Evolutionary conservation across 345 rosid species (phyloP).

Genomic region (Gossypium mustelinum): DNA sequence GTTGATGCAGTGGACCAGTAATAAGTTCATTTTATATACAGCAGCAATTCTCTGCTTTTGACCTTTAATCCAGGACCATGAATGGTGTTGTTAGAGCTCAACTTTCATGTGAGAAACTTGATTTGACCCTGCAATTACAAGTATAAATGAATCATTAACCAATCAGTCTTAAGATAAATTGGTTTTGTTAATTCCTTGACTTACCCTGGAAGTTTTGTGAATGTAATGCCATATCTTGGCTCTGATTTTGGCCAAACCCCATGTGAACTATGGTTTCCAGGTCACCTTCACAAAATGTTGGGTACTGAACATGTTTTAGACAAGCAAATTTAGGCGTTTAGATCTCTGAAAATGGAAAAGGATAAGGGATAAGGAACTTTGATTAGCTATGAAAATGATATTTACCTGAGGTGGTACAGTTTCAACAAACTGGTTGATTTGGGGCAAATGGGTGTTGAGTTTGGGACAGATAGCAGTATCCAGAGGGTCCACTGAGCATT

Average conservation of each 20-base stretch:
- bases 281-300: conserved; percentile 62
- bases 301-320: conserved; percentile 34
- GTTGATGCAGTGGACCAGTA: neutral
- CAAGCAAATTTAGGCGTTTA: conserved; percentile 1
- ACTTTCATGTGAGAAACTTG: conserved; percentile 51
- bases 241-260: conserved; percentile 56
- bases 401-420: neutral
- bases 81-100: conserved; percentile 41
- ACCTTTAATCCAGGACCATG: neutral
- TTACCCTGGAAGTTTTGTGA: conserved; percentile 36
- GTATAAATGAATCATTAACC: conserved; percentile 2
- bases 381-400: neutral
- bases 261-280: conserved; percentile 70
- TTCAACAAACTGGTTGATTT: neutral
- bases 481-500: conserved; percentile 36
- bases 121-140: conserved; percentile 45
- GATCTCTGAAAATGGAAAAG: neutral
- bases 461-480: neutral
- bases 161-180: neutral
- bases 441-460: conserved; percentile 34
- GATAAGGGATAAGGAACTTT: too few species aligned
- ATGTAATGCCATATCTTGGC: conserved; percentile 27
- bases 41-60: neutral
- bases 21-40: neutral
- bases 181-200: neutral